Evolutionary conservation across 2,329 filamentous ascomycete genomes (phyloP).

Genomic region (Aspergillus sp.): DNA sequence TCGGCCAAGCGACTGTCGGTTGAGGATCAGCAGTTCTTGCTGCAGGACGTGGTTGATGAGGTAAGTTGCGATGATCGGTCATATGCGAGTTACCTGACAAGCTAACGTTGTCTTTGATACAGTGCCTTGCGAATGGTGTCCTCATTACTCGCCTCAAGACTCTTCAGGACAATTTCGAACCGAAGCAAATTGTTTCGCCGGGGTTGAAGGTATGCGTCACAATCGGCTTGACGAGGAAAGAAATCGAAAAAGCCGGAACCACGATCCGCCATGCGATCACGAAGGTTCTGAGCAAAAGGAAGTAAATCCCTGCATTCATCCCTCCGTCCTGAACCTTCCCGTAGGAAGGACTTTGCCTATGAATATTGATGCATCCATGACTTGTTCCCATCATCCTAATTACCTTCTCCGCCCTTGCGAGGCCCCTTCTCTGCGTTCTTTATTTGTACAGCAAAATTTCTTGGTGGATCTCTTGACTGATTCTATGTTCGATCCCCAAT

Average conservation of each 20-base stretch:
- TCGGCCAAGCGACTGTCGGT: slow-evolving; percentile 65
- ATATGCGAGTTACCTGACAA: neutral
- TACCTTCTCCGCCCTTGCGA: neutral
- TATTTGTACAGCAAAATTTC: neutral
- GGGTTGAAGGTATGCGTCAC: slow-evolving; percentile 91
- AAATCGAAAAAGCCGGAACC: slow-evolving; percentile 89
- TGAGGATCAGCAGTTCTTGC: slow-evolving; percentile 77
- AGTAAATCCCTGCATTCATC: slow-evolving; percentile 30
- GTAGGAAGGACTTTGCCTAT: slow-evolving; percentile 12
- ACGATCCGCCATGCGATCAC: slow-evolving; percentile 89
- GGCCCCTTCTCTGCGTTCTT: neutral
- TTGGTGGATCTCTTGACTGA: neutral
- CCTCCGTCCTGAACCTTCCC: slow-evolving; percentile 3
- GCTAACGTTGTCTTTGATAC: neutral
- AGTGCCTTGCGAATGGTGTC: slow-evolving; percentile 84
- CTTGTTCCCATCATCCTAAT: slow-evolving; percentile 6
- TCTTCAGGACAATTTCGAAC: slow-evolving; percentile 64
- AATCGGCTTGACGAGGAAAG: slow-evolving; percentile 83
- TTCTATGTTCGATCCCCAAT: neutral
- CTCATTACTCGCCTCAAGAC: slow-evolving; percentile 84
- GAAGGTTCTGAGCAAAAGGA: slow-evolving; percentile 71
- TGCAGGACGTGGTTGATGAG: slow-evolving; percentile 96
- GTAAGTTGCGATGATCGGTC: slow-evolving; percentile 51
- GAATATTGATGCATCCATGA: slow-evolving; percentile 25
- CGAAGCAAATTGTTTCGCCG: slow-evolving; percentile 70